Evolutionary conservation across 352 stramenopile genomes (phyloP).

Genomic region (Phytopythium chamaehyphon): DNA sequence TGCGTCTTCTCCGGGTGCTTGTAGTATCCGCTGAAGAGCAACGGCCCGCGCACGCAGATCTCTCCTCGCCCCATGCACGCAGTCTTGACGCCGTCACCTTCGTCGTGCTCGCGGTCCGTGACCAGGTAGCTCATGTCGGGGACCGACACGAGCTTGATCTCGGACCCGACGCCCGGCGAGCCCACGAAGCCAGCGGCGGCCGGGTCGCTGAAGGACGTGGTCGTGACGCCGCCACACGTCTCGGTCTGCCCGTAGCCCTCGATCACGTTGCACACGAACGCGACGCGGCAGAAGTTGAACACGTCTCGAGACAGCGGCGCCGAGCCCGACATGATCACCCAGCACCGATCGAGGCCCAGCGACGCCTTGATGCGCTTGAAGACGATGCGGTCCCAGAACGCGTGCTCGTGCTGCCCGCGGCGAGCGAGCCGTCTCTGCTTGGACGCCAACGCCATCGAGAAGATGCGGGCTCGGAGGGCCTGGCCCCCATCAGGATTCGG

Average conservation of each 20-base stretch:
- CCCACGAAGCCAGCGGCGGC: constrained; percentile 89
- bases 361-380: constrained; percentile 92
- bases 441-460: constrained; percentile 62
- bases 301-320: constrained; percentile 92
- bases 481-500: constrained; percentile 18
- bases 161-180: constrained; percentile 69
- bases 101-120: constrained; percentile 55
- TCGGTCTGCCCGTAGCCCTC: constrained; percentile 98
- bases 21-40: constrained; percentile 93
- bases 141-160: constrained; percentile 95
- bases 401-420: constrained; percentile 39
- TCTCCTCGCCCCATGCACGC: constrained; percentile 54
- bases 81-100: constrained; percentile 15
- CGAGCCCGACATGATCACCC: constrained; percentile 92
- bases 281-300: constrained; percentile 92
- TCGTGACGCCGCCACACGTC: constrained; percentile 84
- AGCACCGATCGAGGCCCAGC: constrained; percentile 81
- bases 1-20: constrained; percentile 91
- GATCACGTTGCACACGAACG: constrained; percentile 82
- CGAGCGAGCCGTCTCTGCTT: constrained; percentile 64
- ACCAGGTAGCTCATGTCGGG: constrained; percentile 96
- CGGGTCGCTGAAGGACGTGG: constrained; percentile 32
- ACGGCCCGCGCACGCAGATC: constrained; percentile 71
- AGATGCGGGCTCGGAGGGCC: constrained; percentile 29
- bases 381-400: constrained; percentile 93